Conservation (phyloP, 2,329 filamentous ascomycete genomes). For the Setomelanomma holmii region DNA sequence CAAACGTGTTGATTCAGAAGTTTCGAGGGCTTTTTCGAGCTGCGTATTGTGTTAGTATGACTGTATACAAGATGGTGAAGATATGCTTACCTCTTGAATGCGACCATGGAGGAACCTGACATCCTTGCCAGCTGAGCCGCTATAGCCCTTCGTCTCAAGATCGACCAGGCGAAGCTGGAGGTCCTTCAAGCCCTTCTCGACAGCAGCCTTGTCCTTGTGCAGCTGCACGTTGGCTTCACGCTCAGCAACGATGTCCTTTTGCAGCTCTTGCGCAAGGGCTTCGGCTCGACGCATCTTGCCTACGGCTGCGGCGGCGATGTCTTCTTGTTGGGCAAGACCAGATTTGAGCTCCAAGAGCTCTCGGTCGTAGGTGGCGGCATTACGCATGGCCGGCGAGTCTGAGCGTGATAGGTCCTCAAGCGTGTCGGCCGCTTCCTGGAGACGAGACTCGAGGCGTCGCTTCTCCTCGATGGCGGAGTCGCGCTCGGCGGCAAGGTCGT, state of each 20-base stretch:
- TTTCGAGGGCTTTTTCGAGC: conserved; percentile 87
- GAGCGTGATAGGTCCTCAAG: conserved; percentile 87
- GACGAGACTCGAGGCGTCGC: conserved; percentile 81
- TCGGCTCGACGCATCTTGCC: conserved; percentile 98
- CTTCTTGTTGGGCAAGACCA: conserved; percentile 87
- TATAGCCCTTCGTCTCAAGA: conserved; percentile 93
- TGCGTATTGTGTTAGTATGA: conserved; percentile 52
- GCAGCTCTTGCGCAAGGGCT: conserved; percentile 83
- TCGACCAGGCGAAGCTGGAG: conserved; percentile 89
- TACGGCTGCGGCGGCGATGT: conserved; percentile 87
- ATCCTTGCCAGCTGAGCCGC: conserved; percentile 87
- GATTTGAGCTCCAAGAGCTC: conserved; percentile 90
- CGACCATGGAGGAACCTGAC: conserved; percentile 93
- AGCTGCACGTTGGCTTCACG: conserved; percentile 81
- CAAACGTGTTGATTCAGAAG: conserved; percentile 78
- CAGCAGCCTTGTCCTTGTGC: conserved; percentile 84
- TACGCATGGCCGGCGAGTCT: conserved; percentile 85
- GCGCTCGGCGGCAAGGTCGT: conserved; percentile 84
- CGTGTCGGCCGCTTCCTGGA: conserved; percentile 85
- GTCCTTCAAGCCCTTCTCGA: conserved; percentile 92
- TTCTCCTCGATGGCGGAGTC: conserved; percentile 89
- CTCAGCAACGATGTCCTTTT: conserved; percentile 89
- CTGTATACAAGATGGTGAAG: not conserved
- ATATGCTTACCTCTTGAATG: conserved; percentile 82
- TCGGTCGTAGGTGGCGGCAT: conserved; percentile 86